Conservation (phyloP, 176 grass and related monocot genomes). For the Hordeum vulgare region DNA sequence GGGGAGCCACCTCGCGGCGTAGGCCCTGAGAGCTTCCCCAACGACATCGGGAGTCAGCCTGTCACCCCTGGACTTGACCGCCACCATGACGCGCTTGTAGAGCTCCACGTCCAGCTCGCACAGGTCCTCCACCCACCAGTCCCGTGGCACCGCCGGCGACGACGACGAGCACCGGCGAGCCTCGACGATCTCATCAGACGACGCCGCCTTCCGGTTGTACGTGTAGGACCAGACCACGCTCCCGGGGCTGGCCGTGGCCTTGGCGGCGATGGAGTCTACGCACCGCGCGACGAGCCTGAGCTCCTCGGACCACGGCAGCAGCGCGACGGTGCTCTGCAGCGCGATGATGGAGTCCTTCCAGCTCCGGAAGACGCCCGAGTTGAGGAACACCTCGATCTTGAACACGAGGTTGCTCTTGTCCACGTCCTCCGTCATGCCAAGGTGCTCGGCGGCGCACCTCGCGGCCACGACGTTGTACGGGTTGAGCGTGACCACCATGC, state of each 20-base stretch:
- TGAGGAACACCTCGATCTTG: slow-evolving; percentile 84
- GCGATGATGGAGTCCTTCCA: slow-evolving; percentile 86
- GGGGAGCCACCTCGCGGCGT: slow-evolving; percentile 67
- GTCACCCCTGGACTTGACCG: slow-evolving; percentile 55
- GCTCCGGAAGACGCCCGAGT: slow-evolving; percentile 54
- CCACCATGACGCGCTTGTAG: slow-evolving; percentile 76
- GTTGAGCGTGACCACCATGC: slow-evolving; percentile 82
- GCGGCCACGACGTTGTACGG: slow-evolving; percentile 62
- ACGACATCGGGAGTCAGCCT: slow-evolving; percentile 58
- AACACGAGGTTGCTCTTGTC: slow-evolving; percentile 77
- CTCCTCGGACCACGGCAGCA: slow-evolving; percentile 73
- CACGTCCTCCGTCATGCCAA: slow-evolving; percentile 88
- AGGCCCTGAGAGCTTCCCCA: slow-evolving; percentile 60
- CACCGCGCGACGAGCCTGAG: slow-evolving; percentile 68
- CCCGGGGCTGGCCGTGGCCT: slow-evolving; percentile 48
- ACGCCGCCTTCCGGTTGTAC: slow-evolving; percentile 51
- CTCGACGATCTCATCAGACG: slow-evolving; percentile 63
- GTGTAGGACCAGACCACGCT: slow-evolving; percentile 73
- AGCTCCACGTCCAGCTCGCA: slow-evolving; percentile 76
- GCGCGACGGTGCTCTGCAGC: slow-evolving; percentile 52
- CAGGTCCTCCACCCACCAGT: slow-evolving; percentile 96
- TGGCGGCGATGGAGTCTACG: slow-evolving; percentile 76
- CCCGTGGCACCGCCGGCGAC: slow-evolving; percentile 25
- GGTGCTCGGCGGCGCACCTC: slow-evolving; percentile 72
- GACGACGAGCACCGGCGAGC: slow-evolving; percentile 25